phyloP scores from a whole-genome alignment of 345 rosid species.

The Acer yangbiense region DNA sequence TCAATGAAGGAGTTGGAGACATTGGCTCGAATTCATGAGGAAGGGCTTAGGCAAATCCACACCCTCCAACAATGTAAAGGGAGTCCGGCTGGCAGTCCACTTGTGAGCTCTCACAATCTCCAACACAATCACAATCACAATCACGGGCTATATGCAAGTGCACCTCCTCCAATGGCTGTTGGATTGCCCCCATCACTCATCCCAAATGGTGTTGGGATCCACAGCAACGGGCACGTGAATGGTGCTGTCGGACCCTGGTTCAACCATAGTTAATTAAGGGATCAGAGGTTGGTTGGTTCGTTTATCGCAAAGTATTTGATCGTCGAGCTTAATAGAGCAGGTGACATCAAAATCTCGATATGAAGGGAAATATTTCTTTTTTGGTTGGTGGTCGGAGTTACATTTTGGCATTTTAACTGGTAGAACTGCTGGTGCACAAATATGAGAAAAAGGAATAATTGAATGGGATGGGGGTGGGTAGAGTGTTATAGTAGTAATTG shows the following conservation, averaged over 20 bases:
- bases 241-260: constrained; percentile 87
- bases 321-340: constrained; percentile 8
- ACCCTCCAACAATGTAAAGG: constrained; percentile 79
- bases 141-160: constrained; percentile 69
- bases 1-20: constrained; percentile 94
- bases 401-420: constrained; percentile 45
- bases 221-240: constrained; percentile 78
- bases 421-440: constrained; percentile 32
- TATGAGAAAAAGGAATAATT: constrained; percentile 25
- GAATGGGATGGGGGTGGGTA: constrained; percentile 10
- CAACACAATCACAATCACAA: constrained; percentile 73
- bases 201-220: constrained; percentile 77
- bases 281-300: constrained; percentile 28
- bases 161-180: constrained; percentile 70
- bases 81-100: constrained; percentile 73
- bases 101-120: constrained; percentile 51
- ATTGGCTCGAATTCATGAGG: constrained; percentile 84
- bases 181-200: constrained; percentile 67
- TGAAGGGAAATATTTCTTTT: constrained; percentile 26
- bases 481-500: constrained; percentile 12
- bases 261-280: constrained; percentile 48
- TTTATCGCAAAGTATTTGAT: constrained; percentile 17
- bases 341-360: constrained; percentile 22
- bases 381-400: not conserved
- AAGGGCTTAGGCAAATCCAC: constrained; percentile 89